Evolutionary conservation across 768 basidiomycete genomes (phyloP).

Genomic region (Mycena venus): DNA sequence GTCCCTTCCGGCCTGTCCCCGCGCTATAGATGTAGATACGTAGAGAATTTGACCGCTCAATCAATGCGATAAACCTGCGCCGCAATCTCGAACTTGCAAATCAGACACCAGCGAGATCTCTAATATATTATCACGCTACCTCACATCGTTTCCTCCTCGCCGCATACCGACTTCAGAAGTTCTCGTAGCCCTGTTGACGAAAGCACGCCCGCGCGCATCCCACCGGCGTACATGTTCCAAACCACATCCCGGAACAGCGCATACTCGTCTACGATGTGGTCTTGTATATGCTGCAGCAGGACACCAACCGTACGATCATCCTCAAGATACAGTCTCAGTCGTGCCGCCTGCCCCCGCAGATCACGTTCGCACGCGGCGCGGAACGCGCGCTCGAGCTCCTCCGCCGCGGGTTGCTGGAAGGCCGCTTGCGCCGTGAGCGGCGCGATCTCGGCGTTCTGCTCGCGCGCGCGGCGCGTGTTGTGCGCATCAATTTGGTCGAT

Average conservation of each 20-base stretch:
- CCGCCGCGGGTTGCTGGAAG: slow-evolving; percentile 64
- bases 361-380: slow-evolving; percentile 66
- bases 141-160: slow-evolving; percentile 30
- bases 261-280: slow-evolving; percentile 82
- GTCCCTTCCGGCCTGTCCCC: no score
- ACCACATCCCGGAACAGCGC: slow-evolving; percentile 77
- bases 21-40: no score
- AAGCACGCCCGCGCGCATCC: slow-evolving; percentile 47
- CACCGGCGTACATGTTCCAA: slow-evolving; percentile 60
- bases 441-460: slow-evolving; percentile 27
- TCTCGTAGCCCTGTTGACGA: slow-evolving; percentile 54
- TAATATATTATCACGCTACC: no score
- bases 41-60: no score
- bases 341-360: slow-evolving; percentile 65
- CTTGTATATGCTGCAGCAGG: slow-evolving; percentile 81
- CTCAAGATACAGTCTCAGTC: slow-evolving; percentile 83
- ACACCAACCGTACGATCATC: slow-evolving; percentile 85
- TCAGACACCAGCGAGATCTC: no score
- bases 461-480: slow-evolving; percentile 31
- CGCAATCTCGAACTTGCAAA: no score
- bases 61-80: no score
- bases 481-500: slow-evolving; percentile 60
- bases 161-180: slow-evolving; percentile 53
- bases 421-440: slow-evolving; percentile 58
- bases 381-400: slow-evolving; percentile 68